Evolutionary conservation across 371 early-diverging fungal species (phyloP), one percentile per base, ranked within the genome.

Genomic region (Mucor irregularis): DNA sequence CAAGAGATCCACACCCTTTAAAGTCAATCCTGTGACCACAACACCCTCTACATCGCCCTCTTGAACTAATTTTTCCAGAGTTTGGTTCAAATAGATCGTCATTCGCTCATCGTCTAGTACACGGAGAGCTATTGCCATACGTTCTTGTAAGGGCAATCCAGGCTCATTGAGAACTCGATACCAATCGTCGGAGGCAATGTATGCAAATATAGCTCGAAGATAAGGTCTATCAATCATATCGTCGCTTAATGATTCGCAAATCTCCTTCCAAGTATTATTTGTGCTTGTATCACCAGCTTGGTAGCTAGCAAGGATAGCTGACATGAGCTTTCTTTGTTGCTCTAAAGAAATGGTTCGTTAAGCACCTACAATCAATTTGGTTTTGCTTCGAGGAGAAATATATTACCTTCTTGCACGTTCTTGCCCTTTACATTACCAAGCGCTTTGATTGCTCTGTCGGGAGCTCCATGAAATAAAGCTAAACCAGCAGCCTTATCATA

Each of bases 401-500:
- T 6, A 19, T 51, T 47, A 45, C 50, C 46, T 45, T 57, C 34
- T 49, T 58, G 74, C 86, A 85, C 82, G 64, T 79, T 74, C 42
- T 80, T 38, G 2, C 67, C 77, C 49, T 61, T 60, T 17, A 44
- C 56, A 22, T 63, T 29, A 26, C 84, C 79, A 22, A 97, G 74
- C 5, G 88, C 81, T 61, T 84, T 69, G 13, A 96, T 82, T 3
- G 93, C 90, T 38, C 91, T 77, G 45, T 82, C 83, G 9, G 88
- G 70, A 52, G 83, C 73, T 28, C 86, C 89, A 68, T 91, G 85
- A 49, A 97, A 91, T 40, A 97, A 79, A 4, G 94, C 91, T 80
- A 86, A 83, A 13, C 84, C 92, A 6, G 96, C 95, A 3, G 95
- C 94, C 38, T 85, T 84, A 56, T 91, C 93, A 64, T 75, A 90